Conservation (phyloP, 768 basidiomycete species). For the Gloeostereum incarnatum region DNA sequence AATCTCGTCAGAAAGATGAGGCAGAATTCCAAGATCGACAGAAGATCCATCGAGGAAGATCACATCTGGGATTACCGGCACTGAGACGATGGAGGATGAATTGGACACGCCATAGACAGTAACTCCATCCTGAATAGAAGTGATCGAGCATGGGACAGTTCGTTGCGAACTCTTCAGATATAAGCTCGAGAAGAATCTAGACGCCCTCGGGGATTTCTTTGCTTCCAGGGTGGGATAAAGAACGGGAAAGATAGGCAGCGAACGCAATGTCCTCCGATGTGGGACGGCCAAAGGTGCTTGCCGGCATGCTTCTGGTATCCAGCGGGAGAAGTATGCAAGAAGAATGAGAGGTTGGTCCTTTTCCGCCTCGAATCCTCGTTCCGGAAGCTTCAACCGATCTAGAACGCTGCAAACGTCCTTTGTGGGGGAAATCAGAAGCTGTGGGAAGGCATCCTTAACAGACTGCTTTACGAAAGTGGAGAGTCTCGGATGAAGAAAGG, state of each 20-base stretch:
- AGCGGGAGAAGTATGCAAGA: slow-evolving; percentile 8
- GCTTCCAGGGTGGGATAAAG: slow-evolving; percentile 4
- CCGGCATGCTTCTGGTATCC: slow-evolving; percentile 7
- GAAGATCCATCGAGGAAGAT: slow-evolving; percentile 19
- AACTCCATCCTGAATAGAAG: slow-evolving; percentile 2
- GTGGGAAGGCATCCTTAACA: slow-evolving; percentile 4
- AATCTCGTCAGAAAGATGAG: slow-evolving; percentile 9
- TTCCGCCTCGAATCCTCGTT: slow-evolving; percentile 4
- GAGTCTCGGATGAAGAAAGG: slow-evolving; percentile 22
- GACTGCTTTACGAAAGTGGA: slow-evolving; percentile 9
- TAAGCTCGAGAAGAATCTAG: slow-evolving; percentile 1
- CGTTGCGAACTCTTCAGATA: not conserved
- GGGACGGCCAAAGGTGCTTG: slow-evolving; percentile 9
- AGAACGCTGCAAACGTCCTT: slow-evolving; percentile 21
- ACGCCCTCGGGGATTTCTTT: slow-evolving; percentile 1
- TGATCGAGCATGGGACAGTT: slow-evolving; percentile 1
- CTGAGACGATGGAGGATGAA: slow-evolving; percentile 8
- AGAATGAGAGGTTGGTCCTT: slow-evolving; percentile 4
- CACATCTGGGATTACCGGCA: slow-evolving; percentile 15
- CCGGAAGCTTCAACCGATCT: slow-evolving; percentile 11
- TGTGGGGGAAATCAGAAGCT: slow-evolving; percentile 11
- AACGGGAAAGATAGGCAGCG: slow-evolving; percentile 18
- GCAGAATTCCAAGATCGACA: slow-evolving; percentile 12
- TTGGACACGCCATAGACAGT: slow-evolving; percentile 10
- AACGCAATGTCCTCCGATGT: slow-evolving; percentile 7